Conservation (phyloP, 106 monocot genomes). For the Vanilla planifolia region DNA sequence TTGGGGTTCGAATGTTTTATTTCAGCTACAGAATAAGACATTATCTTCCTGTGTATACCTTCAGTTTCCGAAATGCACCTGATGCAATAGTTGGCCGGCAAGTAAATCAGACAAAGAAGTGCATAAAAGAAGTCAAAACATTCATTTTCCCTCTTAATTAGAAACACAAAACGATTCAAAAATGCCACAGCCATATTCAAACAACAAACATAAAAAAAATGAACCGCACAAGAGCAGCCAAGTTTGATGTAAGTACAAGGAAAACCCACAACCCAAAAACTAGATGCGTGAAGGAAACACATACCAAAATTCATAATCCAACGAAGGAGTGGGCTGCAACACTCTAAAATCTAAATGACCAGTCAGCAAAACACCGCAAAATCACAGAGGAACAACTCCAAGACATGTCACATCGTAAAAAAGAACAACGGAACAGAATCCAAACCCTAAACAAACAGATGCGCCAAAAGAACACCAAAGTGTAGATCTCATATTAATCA, state of each 20-base stretch:
- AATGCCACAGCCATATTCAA: not conserved
- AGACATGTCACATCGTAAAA: not conserved
- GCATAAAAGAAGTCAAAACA: not conserved
- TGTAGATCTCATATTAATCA: too few relatives aligned
- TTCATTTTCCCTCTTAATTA: not conserved
- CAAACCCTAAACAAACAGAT: too few relatives aligned
- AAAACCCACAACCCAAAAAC: not conserved
- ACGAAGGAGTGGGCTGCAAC: too few relatives aligned
- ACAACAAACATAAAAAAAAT: too few relatives aligned
- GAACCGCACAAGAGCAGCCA: too few relatives aligned
- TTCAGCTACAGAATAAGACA: conserved; percentile 30
- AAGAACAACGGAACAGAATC: not conserved
- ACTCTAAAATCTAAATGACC: not conserved
- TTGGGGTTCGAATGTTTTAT: conserved; percentile 13
- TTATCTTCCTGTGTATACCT: not conserved
- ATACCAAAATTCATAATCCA: not conserved
- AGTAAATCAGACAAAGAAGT: not conserved
- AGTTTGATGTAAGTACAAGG: too few relatives aligned
- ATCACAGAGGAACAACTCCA: not conserved
- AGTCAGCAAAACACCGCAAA: not conserved
- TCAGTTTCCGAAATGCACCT: not conserved
- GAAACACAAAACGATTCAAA: not conserved
- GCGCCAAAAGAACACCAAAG: too few relatives aligned
- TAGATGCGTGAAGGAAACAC: not conserved
- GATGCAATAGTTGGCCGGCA: not conserved